A percentile compares a stretch with the other conserved stretches of the same genome.
phyloP scores from a whole-genome alignment of 352 stramenopile species.

The Aphanomyces cochlioides region DNA sequence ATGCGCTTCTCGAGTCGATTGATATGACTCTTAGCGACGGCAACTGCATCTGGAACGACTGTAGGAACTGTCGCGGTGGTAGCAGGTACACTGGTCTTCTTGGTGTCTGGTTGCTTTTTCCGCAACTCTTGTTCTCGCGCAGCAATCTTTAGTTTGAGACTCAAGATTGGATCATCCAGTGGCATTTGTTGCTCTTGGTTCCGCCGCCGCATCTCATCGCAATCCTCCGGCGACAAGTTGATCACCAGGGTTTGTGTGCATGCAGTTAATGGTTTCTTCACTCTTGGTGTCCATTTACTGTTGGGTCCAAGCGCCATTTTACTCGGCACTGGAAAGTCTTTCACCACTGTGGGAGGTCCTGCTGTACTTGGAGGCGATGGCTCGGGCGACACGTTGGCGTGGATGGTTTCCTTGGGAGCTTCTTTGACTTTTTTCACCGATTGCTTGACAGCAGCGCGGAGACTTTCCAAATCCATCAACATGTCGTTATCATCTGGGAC shows the following conservation, averaged over 20 bases:
- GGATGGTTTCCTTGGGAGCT: background rate
- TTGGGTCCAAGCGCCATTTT: slow-evolving; percentile 28
- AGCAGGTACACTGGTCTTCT: background rate
- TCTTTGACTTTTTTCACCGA: slow-evolving; percentile 42
- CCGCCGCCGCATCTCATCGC: slow-evolving; percentile 29
- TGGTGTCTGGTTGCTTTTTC: background rate
- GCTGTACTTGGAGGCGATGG: no score
- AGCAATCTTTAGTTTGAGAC: slow-evolving; percentile 55
- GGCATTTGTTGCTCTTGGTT: slow-evolving; percentile 8
- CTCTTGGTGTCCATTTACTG: slow-evolving; percentile 3
- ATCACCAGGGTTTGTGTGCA: slow-evolving; percentile 68
- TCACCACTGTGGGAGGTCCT: no score
- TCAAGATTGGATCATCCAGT: slow-evolving; percentile 40
- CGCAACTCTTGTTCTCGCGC: slow-evolving; percentile 42
- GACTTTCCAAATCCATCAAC: slow-evolving; percentile 57
- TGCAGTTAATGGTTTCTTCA: slow-evolving; percentile 50
- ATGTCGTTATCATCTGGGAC: slow-evolving; percentile 19
- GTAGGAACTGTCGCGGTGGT: slow-evolving; percentile 1
- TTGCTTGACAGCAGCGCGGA: slow-evolving; percentile 61
- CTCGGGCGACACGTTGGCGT: no score
- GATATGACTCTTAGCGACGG: slow-evolving; percentile 31
- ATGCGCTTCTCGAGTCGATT: slow-evolving; percentile 34
- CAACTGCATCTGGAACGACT: slow-evolving; percentile 18
- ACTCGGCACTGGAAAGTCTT: background rate
- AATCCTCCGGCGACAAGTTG: slow-evolving; percentile 52